Conservation (phyloP, 371 early-diverging fungal species). For the Apophysomyces sp. region DNA sequence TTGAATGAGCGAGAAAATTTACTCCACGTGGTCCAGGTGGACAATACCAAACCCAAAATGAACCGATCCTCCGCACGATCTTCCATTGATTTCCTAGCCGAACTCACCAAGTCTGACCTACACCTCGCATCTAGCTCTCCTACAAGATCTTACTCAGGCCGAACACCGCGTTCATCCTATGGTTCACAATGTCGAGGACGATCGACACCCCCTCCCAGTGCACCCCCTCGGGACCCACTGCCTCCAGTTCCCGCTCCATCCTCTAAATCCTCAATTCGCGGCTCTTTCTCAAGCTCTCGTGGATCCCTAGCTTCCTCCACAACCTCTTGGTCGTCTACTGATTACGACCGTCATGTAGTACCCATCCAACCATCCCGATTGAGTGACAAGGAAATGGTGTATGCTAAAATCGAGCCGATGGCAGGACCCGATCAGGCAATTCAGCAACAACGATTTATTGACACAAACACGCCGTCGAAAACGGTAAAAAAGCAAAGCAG, state of each 20-base stretch:
- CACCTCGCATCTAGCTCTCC: constrained; percentile 6
- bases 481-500: constrained; percentile 4
- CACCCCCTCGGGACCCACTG: constrained; percentile 29
- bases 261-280: constrained; percentile 9
- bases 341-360: neutral
- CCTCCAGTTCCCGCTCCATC: constrained; percentile 23
- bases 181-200: constrained; percentile 4
- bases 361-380: neutral
- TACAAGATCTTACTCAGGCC: neutral
- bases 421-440: neutral
- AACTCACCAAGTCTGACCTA: constrained; percentile 13
- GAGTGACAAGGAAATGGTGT: constrained; percentile 1
- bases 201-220: constrained; percentile 22
- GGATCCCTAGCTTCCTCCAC: constrained; percentile 16
- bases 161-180: constrained; percentile 11
- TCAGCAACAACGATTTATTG: neutral
- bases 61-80: constrained; percentile 23
- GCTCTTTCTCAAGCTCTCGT: constrained; percentile 4
- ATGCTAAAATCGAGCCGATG: neutral
- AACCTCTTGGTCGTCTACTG: constrained; percentile 24
- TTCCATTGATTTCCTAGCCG: constrained; percentile 36
- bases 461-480: constrained; percentile 1
- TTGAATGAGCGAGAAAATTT: constrained; percentile 37
- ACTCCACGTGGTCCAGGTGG: neutral
- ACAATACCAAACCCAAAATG: neutral